These are phyloP conservation scores for Luzula sylvatica DNA, from an alignment of 176 grass and related monocot species.

Conservation along the genomic window DNA sequence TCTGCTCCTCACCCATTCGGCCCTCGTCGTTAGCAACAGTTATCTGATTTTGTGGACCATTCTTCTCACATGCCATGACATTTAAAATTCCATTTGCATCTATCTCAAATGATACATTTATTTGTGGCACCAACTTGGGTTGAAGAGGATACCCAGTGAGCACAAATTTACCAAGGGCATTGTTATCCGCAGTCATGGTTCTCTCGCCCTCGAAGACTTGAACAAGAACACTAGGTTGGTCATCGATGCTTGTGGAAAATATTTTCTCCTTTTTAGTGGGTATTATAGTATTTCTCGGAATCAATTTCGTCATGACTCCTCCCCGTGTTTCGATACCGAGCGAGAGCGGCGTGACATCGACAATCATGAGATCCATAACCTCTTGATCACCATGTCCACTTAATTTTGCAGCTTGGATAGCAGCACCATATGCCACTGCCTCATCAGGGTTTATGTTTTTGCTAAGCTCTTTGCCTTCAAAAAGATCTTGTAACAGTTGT, in stretches of 20 bases:
- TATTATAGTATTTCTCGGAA: constrained; percentile 21
- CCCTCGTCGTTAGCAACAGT: constrained; percentile 9
- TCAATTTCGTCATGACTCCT: constrained; percentile 15
- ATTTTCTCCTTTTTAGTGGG: background rate
- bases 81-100: constrained; percentile 28
- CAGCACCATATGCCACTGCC: constrained; percentile 19
- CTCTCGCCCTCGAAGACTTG: constrained; percentile 28
- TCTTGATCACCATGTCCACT: background rate
- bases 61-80: constrained; percentile 4
- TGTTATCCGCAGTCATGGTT: constrained; percentile 11
- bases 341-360: constrained; percentile 14
- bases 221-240: constrained; percentile 18
- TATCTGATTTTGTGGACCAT: background rate
- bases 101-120: constrained; percentile 21
- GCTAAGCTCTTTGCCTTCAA: constrained; percentile 22
- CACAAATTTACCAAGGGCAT: constrained; percentile 17
- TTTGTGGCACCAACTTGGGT: background rate
- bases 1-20: background rate
- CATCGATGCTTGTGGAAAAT: constrained; percentile 2
- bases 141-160: constrained; percentile 2
- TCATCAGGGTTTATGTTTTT: constrained; percentile 27
- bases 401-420: constrained; percentile 12
- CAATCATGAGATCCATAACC: constrained; percentile 16
- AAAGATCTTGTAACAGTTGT: constrained; percentile 14
- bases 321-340: constrained; percentile 22